Percentiles rank a stretch among this genome's conserved stretches.
phyloP scores from a whole-genome alignment of 2,329 filamentous ascomycete genomes.

The Sarocladiaceae sp. region DNA sequence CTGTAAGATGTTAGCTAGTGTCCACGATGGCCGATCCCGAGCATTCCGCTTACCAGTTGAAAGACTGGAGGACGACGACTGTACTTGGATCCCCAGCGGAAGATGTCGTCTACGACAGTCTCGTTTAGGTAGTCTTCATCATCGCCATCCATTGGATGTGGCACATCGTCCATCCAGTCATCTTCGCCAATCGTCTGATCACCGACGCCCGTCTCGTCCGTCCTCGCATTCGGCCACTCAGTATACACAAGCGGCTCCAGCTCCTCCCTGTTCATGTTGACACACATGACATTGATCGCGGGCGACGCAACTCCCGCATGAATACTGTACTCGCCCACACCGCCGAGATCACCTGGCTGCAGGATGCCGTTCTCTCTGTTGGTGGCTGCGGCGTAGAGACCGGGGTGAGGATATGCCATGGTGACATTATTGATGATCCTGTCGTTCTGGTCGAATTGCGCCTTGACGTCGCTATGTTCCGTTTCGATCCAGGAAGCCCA shows the following conservation, averaged over 20 bases:
- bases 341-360: slow-evolving; percentile 61
- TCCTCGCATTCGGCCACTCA: slow-evolving; percentile 47
- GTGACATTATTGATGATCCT: slow-evolving; percentile 72
- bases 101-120: slow-evolving; percentile 65
- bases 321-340: slow-evolving; percentile 65
- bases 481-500: slow-evolving; percentile 64
- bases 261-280: slow-evolving; percentile 56
- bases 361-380: slow-evolving; percentile 60
- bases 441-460: slow-evolving; percentile 41
- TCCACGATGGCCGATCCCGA: slow-evolving; percentile 15
- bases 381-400: slow-evolving; percentile 61
- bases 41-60: slow-evolving; percentile 31
- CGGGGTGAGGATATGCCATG: slow-evolving; percentile 70
- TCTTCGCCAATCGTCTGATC: slow-evolving; percentile 27
- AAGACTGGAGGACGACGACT: slow-evolving; percentile 50
- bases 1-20: slow-evolving; percentile 20
- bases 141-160: slow-evolving; percentile 20
- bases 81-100: slow-evolving; percentile 58
- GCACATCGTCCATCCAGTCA: slow-evolving; percentile 36
- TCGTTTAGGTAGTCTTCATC: slow-evolving; percentile 42
- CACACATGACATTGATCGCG: slow-evolving; percentile 68
- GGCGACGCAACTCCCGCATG: slow-evolving; percentile 67
- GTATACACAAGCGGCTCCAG: slow-evolving; percentile 62
- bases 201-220: slow-evolving; percentile 26
- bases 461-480: slow-evolving; percentile 45